These are phyloP conservation scores for Xylaria hypoxylon DNA, from an alignment of 2,329 filamentous ascomycete species.

Conservation along the genomic window DNA sequence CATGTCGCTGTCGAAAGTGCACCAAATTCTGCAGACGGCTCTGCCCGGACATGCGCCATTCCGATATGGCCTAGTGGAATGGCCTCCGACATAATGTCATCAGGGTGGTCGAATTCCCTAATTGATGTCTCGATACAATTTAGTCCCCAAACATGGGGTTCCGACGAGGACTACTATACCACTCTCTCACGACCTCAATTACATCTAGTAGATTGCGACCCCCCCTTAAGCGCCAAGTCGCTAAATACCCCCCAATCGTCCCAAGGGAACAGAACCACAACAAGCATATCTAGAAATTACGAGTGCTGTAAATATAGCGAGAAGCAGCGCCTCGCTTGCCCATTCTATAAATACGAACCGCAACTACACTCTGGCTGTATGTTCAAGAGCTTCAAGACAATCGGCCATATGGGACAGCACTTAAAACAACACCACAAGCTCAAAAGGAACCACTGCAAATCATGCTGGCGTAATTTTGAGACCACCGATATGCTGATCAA, in stretches of 20 bases:
- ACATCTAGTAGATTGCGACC: not conserved
- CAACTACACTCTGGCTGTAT: slow-evolving; percentile 12
- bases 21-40: not conserved
- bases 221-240: not conserved
- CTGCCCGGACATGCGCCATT: not conserved
- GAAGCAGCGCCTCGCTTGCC: slow-evolving; percentile 21
- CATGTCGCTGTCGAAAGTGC: not conserved
- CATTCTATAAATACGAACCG: slow-evolving; percentile 30
- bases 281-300: not conserved
- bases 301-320: slow-evolving; percentile 3
- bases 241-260: not conserved
- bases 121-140: not conserved
- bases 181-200: not conserved
- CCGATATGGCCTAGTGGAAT: not conserved
- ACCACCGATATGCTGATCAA: slow-evolving; percentile 8
- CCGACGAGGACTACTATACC: not conserved
- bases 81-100: not conserved
- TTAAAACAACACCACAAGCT: slow-evolving; percentile 20
- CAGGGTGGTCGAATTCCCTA: not conserved
- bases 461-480: slow-evolving; percentile 27
- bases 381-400: slow-evolving; percentile 6
- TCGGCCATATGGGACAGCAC: slow-evolving; percentile 27
- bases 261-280: not conserved
- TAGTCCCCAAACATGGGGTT: not conserved
- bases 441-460: slow-evolving; percentile 13